Percentiles rank a stretch among this genome's conserved stretches.
phyloP scores from a whole-genome alignment of 495 filamentous ascomycete species.

The Hypomontagnella submonticulosa region DNA sequence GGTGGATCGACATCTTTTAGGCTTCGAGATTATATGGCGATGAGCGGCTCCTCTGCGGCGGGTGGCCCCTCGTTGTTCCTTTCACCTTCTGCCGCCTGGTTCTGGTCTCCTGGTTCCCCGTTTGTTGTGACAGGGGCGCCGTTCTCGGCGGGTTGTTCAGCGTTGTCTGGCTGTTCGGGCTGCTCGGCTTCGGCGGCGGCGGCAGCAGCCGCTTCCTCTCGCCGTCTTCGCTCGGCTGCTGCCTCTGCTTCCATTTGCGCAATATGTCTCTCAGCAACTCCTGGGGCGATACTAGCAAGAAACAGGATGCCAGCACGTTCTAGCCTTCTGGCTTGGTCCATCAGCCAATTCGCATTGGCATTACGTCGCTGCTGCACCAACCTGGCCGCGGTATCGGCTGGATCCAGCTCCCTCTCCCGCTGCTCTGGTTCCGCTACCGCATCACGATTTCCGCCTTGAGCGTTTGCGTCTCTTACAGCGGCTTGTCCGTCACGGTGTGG shows the following conservation, averaged over 20 bases:
- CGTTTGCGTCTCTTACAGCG: constrained; percentile 37
- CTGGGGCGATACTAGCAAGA: constrained; percentile 84
- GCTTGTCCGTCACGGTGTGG: constrained; percentile 37
- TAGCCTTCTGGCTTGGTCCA: constrained; percentile 67
- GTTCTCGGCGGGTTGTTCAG: constrained; percentile 16
- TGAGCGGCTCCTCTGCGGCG: constrained; percentile 20
- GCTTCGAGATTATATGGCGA: constrained; percentile 7
- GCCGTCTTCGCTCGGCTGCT: constrained; percentile 62
- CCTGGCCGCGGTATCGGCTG: constrained; percentile 64
- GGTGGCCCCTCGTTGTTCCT: constrained; percentile 13
- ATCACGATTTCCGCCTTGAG: constrained; percentile 33
- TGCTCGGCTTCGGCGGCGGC: constrained; percentile 27
- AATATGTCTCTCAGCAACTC: constrained; percentile 86
- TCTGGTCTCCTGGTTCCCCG: constrained; percentile 1
- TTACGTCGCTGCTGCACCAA: constrained; percentile 63
- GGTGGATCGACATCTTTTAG: no score
- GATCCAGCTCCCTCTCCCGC: constrained; percentile 52
- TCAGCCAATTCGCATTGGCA: constrained; percentile 62
- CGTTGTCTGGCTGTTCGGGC: constrained; percentile 11
- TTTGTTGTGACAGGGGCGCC: neutral
- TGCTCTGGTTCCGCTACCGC: constrained; percentile 16
- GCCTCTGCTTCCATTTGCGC: constrained; percentile 72
- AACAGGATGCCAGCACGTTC: constrained; percentile 86
- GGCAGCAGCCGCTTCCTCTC: constrained; percentile 55
- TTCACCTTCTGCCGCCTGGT: constrained; percentile 8